phyloP scores from a whole-genome alignment of 2,329 filamentous ascomycete genomes.

The Penicillium olsonii region DNA sequence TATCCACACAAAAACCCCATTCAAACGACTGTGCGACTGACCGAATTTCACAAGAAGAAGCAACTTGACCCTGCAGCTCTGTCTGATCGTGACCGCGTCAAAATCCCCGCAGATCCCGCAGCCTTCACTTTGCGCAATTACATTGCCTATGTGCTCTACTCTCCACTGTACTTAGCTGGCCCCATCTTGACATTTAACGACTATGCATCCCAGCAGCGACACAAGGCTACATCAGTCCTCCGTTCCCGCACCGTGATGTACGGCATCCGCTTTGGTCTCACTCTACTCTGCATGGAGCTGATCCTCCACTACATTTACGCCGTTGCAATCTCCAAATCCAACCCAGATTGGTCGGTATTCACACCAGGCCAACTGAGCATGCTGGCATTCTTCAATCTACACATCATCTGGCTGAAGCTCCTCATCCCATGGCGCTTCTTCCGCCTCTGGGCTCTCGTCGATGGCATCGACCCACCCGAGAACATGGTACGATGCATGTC shows the following conservation, averaged over 20 bases:
- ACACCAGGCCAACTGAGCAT: conserved; percentile 84
- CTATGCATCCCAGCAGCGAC: conserved; percentile 83
- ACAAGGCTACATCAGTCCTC: conserved; percentile 71
- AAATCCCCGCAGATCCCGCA: conserved; percentile 67
- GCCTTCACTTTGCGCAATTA: conserved; percentile 85
- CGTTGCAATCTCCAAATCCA: conserved; percentile 82
- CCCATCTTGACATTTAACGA: conserved; percentile 98
- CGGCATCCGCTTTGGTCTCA: conserved; percentile 75
- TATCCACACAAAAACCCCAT: conserved; percentile 10
- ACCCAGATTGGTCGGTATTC: conserved; percentile 79
- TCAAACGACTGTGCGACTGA: conserved; percentile 4
- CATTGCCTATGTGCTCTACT: conserved; percentile 84
- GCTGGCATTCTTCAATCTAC: conserved; percentile 92
- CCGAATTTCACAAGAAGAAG: conserved; percentile 80
- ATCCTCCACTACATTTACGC: conserved; percentile 91
- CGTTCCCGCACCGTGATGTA: conserved; percentile 73
- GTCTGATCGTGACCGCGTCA: conserved; percentile 84
- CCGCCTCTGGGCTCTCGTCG: conserved; percentile 89
- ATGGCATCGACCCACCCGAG: conserved; percentile 91
- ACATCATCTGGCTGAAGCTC: conserved; percentile 97
- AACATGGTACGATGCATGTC: conserved; percentile 98
- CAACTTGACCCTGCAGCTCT: conserved; percentile 85
- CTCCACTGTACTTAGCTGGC: conserved; percentile 87
- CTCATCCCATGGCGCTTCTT: conserved; percentile 98
- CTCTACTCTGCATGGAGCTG: conserved; percentile 85